A percentile compares a stretch with the other conserved stretches of the same genome.
Evolutionary conservation across 1,284 basidiomycete genomes (phyloP).

Genomic region (Gomphus bonarii): DNA sequence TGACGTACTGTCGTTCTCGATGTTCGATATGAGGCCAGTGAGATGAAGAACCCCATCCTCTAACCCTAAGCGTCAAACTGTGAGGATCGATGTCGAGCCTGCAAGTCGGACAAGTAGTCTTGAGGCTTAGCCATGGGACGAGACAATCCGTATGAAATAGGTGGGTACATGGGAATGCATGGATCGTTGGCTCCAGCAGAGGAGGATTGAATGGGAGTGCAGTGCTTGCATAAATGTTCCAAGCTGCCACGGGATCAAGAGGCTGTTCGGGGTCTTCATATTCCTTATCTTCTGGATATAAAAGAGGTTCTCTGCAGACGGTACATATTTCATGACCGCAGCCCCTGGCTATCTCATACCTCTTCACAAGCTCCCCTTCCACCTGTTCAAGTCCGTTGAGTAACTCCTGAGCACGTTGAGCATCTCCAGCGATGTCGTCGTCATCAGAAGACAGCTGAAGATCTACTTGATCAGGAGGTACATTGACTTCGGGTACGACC

Average conservation of each 20-base stretch:
- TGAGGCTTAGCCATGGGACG: slow-evolving; percentile 12
- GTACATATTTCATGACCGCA: slow-evolving; percentile 9
- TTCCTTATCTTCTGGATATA: not conserved
- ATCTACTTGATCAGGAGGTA: not conserved
- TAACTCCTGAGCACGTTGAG: slow-evolving; percentile 6
- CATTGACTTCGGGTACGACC: not conserved
- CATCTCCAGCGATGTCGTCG: slow-evolving; percentile 6
- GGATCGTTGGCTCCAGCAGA: not conserved
- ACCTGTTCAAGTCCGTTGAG: slow-evolving; percentile 10
- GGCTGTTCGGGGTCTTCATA: not conserved
- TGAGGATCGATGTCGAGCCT: slow-evolving; percentile 13
- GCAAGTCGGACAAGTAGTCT: slow-evolving; percentile 13
- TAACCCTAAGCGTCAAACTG: slow-evolving; percentile 9
- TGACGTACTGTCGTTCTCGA: slow-evolving; percentile 5
- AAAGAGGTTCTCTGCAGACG: slow-evolving; percentile 11
- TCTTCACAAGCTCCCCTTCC: slow-evolving; percentile 1
- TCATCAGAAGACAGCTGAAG: not conserved
- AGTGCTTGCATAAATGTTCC: not conserved
- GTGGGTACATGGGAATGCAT: slow-evolving; percentile 13
- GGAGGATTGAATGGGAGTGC: not conserved
- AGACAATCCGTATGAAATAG: slow-evolving; percentile 12
- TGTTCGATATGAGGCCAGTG: not conserved
- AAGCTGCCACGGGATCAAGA: not conserved
- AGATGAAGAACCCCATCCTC: slow-evolving; percentile 1
- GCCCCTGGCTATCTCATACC: slow-evolving; percentile 10